Evolutionary conservation across 2,329 filamentous ascomycete species (phyloP), one percentile per base, ranked within the genome.

Genomic region (Pestalotiopsis sp.): DNA sequence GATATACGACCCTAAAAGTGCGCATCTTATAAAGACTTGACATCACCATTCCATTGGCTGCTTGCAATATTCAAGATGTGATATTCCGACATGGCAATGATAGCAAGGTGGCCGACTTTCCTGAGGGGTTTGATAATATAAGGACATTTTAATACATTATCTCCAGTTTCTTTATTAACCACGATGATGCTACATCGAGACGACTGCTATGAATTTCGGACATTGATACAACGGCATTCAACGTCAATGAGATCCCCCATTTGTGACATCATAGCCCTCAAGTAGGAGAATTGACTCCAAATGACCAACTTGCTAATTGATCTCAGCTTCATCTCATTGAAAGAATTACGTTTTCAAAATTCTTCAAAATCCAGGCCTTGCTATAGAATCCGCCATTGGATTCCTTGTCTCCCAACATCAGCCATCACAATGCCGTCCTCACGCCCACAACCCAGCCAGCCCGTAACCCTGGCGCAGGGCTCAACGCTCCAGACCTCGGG

Each of bases 401-500:
- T 9, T 9, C 6, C 31, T 49, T 1, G 7, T 2, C 4, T n/a
- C 0, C 41, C 20, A 13, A 0, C 0, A 23, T n/a, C 41, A 45
- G 20, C 1, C 9, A n/a, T 23, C n/a, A 58, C 57, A 25, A 65
- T 65, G 63, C 45, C 63, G 3, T 7, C 12, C 2, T 65, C 74
- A 5, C 73, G 74, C 49, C 76, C 74, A 0, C 49, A 69, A 31
- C 75, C 75, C 9, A 67, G 69, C 49, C 75, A 76, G 57, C 74
- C 75, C 3, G 81, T 85, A 27, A 73, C 79, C 39, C 72, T 81
- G 13, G 79, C 79, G 64, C 77, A 77, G 65, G 76, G 78, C 67
- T 69, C 75, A 13, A 69, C 76, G 36, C 79, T 85, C 41, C 41
- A 74, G 23, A 76, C 76, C 31, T 81, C 77, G 55, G 83, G 83